These are phyloP conservation scores for Talinum fruticosum DNA, from an alignment of 148 eudicot species.

Conservation along the genomic window DNA sequence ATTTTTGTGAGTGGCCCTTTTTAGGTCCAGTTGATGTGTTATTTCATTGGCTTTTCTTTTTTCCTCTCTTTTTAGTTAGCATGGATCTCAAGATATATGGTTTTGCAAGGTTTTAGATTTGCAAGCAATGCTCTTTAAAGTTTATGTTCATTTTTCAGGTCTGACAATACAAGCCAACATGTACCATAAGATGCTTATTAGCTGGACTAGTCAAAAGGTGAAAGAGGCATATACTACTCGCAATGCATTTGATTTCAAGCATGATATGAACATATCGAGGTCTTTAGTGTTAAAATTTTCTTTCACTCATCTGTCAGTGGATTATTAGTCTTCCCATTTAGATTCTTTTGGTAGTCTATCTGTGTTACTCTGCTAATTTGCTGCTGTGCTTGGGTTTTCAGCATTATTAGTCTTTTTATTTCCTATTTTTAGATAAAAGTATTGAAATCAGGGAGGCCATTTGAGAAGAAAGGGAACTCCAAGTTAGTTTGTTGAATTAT, in stretches of 20 bases:
- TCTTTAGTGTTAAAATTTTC: not conserved
- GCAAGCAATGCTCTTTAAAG: not conserved
- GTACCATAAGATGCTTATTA: slow-evolving; percentile 88
- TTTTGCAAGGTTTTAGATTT: not conserved
- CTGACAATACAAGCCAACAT: slow-evolving; percentile 93
- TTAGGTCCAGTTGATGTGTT: no score
- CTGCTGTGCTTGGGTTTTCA: no score
- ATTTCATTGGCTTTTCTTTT: not conserved
- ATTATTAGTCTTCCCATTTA: no score
- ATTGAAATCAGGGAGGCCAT: slow-evolving; percentile 86
- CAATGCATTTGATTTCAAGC: slow-evolving; percentile 85
- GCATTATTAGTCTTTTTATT: no score
- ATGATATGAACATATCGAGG: slow-evolving; percentile 46
- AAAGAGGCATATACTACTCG: slow-evolving; percentile 64
- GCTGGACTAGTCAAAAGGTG: slow-evolving; percentile 97
- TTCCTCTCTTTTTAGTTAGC: not conserved
- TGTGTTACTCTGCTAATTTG: no score
- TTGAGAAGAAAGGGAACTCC: slow-evolving; percentile 59
- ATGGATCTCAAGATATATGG: not conserved
- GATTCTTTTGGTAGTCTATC: no score
- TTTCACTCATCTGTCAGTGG: not conserved
- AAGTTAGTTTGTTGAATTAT: slow-evolving; percentile 64
- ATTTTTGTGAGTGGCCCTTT: no score
- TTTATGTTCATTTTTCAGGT: slow-evolving; percentile 43
- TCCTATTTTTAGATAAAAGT: no score